Base-by-base conservation (phyloP, 2,329 filamentous ascomycete genomes). In the Colletotrichum limetticola region DNA sequence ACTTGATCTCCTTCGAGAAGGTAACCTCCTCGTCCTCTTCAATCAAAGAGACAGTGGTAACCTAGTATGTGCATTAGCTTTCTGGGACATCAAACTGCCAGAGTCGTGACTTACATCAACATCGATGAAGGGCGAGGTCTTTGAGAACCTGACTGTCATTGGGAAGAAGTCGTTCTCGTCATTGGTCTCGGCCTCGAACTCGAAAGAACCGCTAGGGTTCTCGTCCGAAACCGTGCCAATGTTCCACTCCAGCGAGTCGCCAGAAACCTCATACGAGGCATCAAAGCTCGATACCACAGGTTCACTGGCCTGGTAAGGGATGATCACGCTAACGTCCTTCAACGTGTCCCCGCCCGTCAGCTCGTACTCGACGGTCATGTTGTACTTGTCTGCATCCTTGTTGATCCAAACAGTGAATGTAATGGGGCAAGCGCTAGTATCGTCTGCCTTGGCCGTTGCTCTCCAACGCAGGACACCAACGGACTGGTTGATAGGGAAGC, bases 371-470 rank as follows among this genome's bases (percentile, higher is more conserved):
- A 98, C 91, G 1, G 96, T 99, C 80, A 99, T 91, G 76, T 94
- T 97, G 83, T 93, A 97, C 78, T 92, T 95, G 80, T 91, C 91
- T 59, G 92, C 91, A 60, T 94, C 93, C 83, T 95, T 95, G 84
- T 98, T 98, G 74, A 97, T 94, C 97, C 97, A 99, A 49, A 98
- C 96, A 2, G 95, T 98, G 83, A 99, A 98, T 49, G 94, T 97
- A 79, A 99, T 97, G 8, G 97, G 97, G 49, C 97, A 91, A 67
- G 95, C 91, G 74, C 91, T 92, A 46, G 93, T 84, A 77, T 97
- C 94, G 76, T 97, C 95, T 2, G 90, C 88, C 83, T 94, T 95
- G 61, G 95, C 93, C 19, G 92, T 91, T 26, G 94, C 93, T 79
- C 95, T 94, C 97, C 97, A 99, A 82, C 96, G 91, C 81, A 99